These are phyloP conservation scores for Fraxinus paxiana DNA, from an alignment of 305 asterid species.

Conservation along the genomic window DNA sequence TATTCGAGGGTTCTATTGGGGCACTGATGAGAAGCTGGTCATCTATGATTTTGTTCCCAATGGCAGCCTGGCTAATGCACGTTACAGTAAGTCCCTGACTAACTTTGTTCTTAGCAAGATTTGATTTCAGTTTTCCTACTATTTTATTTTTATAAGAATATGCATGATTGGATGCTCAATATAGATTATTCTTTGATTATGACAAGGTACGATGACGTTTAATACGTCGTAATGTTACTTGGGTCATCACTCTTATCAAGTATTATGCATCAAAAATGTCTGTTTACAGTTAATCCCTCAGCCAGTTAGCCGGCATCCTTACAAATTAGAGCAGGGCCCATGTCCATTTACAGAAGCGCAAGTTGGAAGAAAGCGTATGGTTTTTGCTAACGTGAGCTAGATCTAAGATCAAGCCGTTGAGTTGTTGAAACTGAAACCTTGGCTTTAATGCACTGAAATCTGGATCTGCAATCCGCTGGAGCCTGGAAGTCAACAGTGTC, in stretches of 20 bases:
- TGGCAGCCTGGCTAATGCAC: conserved; percentile 76
- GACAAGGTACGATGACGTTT: neutral
- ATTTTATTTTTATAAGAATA: neutral
- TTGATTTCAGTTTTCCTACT: neutral
- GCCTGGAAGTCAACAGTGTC: conserved; percentile 42
- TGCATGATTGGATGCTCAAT: neutral
- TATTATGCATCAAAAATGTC: neutral
- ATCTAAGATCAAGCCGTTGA: conserved; percentile 35
- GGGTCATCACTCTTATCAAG: neutral
- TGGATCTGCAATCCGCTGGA: conserved; percentile 7
- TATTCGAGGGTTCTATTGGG: conserved; percentile 90
- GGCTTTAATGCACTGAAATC: conserved; percentile 40
- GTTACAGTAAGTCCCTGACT: conserved; percentile 63
- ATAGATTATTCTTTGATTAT: neutral
- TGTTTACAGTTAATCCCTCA: neutral
- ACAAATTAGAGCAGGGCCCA: neutral
- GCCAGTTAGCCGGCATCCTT: neutral
- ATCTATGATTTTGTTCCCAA: conserved; percentile 84
- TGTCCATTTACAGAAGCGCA: neutral
- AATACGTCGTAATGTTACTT: neutral
- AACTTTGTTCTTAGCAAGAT: conserved; percentile 2
- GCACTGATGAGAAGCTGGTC: conserved; percentile 74
- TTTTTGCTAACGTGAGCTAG: conserved; percentile 24
- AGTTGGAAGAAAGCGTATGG: conserved; percentile 3
- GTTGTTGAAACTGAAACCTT: conserved; percentile 59